A percentile compares a stretch with the other conserved stretches of the same genome.
phyloP scores from a whole-genome alignment of 306 rosid species.

The Fragaria ananassa region DNA sequence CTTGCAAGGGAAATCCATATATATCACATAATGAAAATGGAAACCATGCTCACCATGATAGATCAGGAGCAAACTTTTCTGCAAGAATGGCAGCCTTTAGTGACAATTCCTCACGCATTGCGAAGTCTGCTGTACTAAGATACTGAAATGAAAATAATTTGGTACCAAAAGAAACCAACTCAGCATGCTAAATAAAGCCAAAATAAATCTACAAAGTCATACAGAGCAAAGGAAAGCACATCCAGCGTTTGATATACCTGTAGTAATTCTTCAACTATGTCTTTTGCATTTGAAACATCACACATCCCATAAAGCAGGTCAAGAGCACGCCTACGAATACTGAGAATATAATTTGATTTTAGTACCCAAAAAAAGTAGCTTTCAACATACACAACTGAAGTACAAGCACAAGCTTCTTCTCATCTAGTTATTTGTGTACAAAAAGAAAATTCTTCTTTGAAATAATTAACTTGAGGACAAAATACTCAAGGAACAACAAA shows the following conservation, averaged over 20 bases:
- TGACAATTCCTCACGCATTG: conserved; percentile 96
- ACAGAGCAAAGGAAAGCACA: not conserved
- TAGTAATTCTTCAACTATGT: conserved; percentile 92
- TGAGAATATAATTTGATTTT: conserved; percentile 34
- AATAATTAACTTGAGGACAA: not conserved
- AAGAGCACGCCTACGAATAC: conserved; percentile 98
- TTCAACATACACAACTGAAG: conserved; percentile 1
- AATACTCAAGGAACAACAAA: not conserved
- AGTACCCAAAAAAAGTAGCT: conserved; percentile 12
- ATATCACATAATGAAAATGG: not conserved
- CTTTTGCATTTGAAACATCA: conserved; percentile 97
- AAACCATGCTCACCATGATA: conserved; percentile 69
- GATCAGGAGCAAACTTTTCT: conserved; percentile 98
- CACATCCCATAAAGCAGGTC: conserved; percentile 99
- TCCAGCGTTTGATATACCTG: conserved; percentile 55
- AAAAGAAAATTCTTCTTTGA: not conserved
- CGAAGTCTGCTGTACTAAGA: conserved; percentile 97
- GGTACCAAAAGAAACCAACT: conserved; percentile 23
- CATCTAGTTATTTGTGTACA: not conserved
- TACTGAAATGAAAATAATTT: conserved; percentile 58
- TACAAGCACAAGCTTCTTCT: not conserved
- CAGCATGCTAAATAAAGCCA: not conserved
- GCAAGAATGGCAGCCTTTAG: conserved; percentile 99
- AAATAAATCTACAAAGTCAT: not conserved
- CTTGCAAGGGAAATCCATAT: not conserved